Percentiles rank a stretch among this genome's conserved stretches.
These are phyloP conservation scores for Fusarium sp. DNA, from an alignment of 2,329 filamentous ascomycete species.

Conservation along the genomic window DNA sequence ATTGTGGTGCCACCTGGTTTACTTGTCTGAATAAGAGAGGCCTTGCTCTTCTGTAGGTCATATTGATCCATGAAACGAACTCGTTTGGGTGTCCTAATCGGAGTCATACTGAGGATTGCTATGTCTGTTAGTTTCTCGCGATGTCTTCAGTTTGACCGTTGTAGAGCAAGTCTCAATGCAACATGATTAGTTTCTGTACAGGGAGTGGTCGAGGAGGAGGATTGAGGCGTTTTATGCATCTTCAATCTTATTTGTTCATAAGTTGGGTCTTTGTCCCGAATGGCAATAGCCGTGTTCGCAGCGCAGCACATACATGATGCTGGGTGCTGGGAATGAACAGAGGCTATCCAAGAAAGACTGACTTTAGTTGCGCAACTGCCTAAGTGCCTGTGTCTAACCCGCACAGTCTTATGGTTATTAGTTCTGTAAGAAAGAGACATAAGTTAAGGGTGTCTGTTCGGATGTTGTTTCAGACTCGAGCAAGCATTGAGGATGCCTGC, in stretches of 20 bases:
- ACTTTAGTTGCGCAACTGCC: not conserved
- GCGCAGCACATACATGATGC: not conserved
- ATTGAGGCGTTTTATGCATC: not conserved
- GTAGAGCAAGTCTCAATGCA: not conserved
- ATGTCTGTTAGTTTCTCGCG: not conserved
- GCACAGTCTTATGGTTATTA: not conserved
- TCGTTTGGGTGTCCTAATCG: not conserved
- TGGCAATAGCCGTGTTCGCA: not conserved
- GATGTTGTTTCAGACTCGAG: not conserved
- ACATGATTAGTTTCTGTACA: not conserved
- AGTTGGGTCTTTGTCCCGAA: not conserved
- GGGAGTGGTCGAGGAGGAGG: not conserved
- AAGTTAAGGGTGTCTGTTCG: not conserved
- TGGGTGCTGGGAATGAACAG: not conserved
- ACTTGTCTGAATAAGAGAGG: not conserved
- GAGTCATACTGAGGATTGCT: not conserved
- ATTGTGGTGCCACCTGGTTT: not conserved
- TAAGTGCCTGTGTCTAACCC: not conserved
- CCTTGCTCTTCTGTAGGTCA: not conserved
- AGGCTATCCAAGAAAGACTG: not conserved
- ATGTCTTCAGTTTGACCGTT: not conserved
- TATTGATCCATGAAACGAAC: not conserved
- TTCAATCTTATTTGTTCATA: not conserved
- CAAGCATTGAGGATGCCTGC: not conserved
- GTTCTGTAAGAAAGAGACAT: not conserved